Percentiles rank a stretch among this genome's conserved stretches.
phyloP scores from a whole-genome alignment of 2,329 filamentous ascomycete genomes.

The Microcyclospora pomicola region DNA sequence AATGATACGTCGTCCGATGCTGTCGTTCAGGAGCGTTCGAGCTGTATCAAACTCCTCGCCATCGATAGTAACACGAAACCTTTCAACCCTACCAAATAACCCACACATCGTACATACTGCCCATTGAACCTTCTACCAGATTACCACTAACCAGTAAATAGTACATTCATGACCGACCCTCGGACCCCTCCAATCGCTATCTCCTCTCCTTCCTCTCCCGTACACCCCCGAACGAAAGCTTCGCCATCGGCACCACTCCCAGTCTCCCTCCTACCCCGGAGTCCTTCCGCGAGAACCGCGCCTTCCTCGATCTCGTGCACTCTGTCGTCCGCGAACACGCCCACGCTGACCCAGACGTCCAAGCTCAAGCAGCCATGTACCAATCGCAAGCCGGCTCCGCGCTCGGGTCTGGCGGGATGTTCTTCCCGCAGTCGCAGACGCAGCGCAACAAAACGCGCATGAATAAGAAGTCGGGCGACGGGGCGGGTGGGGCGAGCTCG shows the following conservation, averaged over 20 bases:
- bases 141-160: conserved; percentile 3
- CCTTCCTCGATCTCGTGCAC: conserved; percentile 43
- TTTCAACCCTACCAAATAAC: conserved; percentile 32
- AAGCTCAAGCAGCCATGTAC: conserved; percentile 46
- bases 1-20: no score
- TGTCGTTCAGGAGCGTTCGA: conserved; percentile 10
- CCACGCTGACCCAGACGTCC: conserved; percentile 40
- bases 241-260: conserved; percentile 42
- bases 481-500: conserved; percentile 42
- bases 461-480: conserved; percentile 23
- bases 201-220: conserved; percentile 45
- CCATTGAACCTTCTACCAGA: conserved; percentile 20
- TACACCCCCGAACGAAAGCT: conserved; percentile 36
- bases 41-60: conserved; percentile 13
- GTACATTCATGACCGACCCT: conserved; percentile 37
- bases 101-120: conserved; percentile 26
- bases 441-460: conserved; percentile 3
- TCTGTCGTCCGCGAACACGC: conserved; percentile 42
- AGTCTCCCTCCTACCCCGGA: conserved; percentile 43
- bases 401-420: conserved; percentile 36
- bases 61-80: conserved; percentile 10
- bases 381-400: conserved; percentile 43
- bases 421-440: conserved; percentile 28
- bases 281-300: conserved; percentile 41
- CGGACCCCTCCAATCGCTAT: conserved; percentile 23